These are phyloP conservation scores for Dissophora ornata DNA, from an alignment of 192 early-diverging fungal genomes.

Conservation along the genomic window DNA sequence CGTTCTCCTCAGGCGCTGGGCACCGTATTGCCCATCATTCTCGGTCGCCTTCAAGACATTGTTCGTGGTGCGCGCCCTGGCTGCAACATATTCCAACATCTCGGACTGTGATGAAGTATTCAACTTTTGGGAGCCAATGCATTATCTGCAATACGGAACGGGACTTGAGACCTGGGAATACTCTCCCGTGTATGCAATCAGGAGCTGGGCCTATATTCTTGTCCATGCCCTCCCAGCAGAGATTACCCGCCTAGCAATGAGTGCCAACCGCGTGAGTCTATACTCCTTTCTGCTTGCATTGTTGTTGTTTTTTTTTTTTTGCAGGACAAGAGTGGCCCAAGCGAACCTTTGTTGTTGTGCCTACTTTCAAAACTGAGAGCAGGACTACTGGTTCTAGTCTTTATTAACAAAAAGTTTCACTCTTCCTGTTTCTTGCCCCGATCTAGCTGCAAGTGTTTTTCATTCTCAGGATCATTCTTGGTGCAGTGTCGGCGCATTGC, in stretches of 20 bases:
- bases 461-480: conserved; percentile 73
- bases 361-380: conserved; percentile 6
- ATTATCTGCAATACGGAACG: conserved; percentile 84
- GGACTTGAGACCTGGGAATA: conserved; percentile 99
- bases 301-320: conserved; percentile 2
- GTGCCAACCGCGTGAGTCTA: conserved; percentile 53
- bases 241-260: conserved; percentile 58
- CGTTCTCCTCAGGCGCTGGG: too few species aligned
- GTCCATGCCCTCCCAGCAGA: conserved; percentile 65
- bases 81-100: conserved; percentile 67
- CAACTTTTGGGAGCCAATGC: conserved; percentile 97
- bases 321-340: conserved; percentile 7
- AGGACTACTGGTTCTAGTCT: too few species aligned
- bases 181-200: conserved; percentile 85
- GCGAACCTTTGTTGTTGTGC: not conserved
- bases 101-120: conserved; percentile 90
- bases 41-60: conserved; percentile 65
- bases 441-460: conserved; percentile 80
- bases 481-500: conserved; percentile 67
- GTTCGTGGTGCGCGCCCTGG: conserved; percentile 62
- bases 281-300: not conserved
- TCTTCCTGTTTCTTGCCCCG: not conserved
- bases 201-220: conserved; percentile 86
- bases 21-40: conserved; percentile 61
- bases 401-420: not conserved